phyloP scores from a whole-genome alignment of 805 yeast genomes.

The Suhomyces vadensis region DNA sequence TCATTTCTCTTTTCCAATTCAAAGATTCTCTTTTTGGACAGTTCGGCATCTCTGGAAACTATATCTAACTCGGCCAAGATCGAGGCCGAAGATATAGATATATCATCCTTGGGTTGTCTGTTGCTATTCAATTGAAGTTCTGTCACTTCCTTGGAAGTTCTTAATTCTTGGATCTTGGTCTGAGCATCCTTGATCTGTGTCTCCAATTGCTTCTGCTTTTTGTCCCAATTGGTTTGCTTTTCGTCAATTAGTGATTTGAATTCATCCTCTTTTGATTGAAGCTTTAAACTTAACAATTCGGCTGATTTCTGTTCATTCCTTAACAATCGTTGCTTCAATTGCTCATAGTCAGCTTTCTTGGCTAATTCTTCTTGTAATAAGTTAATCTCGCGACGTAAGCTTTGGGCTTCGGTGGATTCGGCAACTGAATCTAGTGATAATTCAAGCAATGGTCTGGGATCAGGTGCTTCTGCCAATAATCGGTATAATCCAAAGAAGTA shows the following conservation, averaged over 20 bases:
- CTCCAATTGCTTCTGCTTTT: constrained; percentile 53
- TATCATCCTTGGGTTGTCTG: constrained; percentile 20
- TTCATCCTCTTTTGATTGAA: constrained; percentile 74
- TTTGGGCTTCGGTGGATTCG: constrained; percentile 52
- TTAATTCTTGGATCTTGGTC: constrained; percentile 61
- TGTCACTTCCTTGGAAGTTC: constrained; percentile 64
- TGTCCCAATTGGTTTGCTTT: constrained; percentile 66
- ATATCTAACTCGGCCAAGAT: constrained; percentile 58
- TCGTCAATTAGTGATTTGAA: constrained; percentile 68
- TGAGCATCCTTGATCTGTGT: constrained; percentile 53
- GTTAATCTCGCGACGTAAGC: constrained; percentile 51
- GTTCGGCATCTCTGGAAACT: constrained; percentile 72
- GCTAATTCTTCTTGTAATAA: constrained; percentile 59
- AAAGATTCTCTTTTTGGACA: constrained; percentile 62
- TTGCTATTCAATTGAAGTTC: constrained; percentile 54
- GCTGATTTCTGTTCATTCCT: constrained; percentile 63
- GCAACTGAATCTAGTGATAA: constrained; percentile 64
- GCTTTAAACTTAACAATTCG: constrained; percentile 51
- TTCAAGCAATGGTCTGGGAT: constrained; percentile 81
- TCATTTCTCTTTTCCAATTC: constrained; percentile 80
- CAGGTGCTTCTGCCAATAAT: constrained; percentile 85
- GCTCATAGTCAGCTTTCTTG: constrained; percentile 75
- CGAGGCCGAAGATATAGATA: constrained; percentile 28
- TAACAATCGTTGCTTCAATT: constrained; percentile 60
- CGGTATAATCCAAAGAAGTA: constrained; percentile 75